These are phyloP conservation scores for Hevea brasiliensis DNA, from an alignment of 345 rosid genomes.

Conservation along the genomic window DNA sequence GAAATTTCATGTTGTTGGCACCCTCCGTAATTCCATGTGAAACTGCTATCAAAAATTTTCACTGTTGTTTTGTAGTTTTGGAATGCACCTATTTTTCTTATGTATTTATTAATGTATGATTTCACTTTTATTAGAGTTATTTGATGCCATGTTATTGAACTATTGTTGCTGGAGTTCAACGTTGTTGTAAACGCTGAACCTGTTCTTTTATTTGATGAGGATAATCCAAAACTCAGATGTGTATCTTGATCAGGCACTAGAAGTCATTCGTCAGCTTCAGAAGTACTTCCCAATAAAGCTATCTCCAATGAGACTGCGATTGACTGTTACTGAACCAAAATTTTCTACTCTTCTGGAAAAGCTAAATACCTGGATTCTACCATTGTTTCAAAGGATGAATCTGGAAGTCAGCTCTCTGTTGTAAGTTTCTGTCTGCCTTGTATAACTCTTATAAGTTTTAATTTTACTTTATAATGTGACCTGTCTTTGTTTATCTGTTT, in stretches of 20 bases:
- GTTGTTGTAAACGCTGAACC: neutral
- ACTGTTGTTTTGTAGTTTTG: no score
- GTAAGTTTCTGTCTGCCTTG: slow-evolving; percentile 49
- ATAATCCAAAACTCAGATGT: neutral
- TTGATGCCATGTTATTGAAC: neutral
- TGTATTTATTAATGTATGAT: no score
- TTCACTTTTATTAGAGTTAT: neutral
- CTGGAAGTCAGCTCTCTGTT: slow-evolving; percentile 60
- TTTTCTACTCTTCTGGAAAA: slow-evolving; percentile 55
- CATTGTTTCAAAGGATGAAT: slow-evolving; percentile 74
- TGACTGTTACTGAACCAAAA: slow-evolving; percentile 48
- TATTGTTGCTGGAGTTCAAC: neutral
- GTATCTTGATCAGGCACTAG: slow-evolving; percentile 62
- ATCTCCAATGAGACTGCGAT: slow-evolving; percentile 84
- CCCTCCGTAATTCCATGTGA: no score
- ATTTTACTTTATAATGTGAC: neutral
- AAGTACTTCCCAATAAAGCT: slow-evolving; percentile 89
- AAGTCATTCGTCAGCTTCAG: slow-evolving; percentile 88
- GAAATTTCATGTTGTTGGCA: no score
- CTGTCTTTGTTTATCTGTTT: neutral
- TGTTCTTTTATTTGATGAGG: neutral
- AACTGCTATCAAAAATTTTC: no score
- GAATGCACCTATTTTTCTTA: no score
- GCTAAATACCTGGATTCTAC: slow-evolving; percentile 54
- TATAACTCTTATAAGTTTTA: neutral